Conservation (phyloP, 1,139 yeast genomes). For the Maudiozyma humilis region DNA sequence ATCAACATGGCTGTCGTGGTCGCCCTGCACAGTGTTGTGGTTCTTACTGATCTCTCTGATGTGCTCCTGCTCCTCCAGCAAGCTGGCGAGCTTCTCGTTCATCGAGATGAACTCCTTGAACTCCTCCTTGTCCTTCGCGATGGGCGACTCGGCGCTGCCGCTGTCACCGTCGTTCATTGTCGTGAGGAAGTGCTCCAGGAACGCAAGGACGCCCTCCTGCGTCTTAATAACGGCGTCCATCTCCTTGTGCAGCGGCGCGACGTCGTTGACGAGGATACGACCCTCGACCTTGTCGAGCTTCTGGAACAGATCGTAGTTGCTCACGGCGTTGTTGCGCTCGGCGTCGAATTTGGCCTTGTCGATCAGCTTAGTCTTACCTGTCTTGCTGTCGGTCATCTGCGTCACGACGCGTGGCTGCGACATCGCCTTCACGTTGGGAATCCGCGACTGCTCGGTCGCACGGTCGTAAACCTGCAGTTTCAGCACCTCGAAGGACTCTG, state of each 20-base stretch:
- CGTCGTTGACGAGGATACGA: constrained; percentile 30
- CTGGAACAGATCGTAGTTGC: constrained; percentile 24
- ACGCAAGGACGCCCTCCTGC: constrained; percentile 22
- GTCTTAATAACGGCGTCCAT: constrained; percentile 16
- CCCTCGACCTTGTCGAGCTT: constrained; percentile 31
- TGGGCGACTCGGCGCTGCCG: constrained; percentile 6
- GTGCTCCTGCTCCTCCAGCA: constrained; percentile 31
- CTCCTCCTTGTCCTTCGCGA: constrained; percentile 16
- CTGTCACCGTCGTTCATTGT: constrained; percentile 8
- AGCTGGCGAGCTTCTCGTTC: constrained; percentile 27
- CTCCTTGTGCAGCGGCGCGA: constrained; percentile 16
- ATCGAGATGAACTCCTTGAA: constrained; percentile 27
- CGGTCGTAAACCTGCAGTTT: constrained; percentile 46
- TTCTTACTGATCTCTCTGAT: constrained; percentile 26
- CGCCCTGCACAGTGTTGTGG: constrained; percentile 5
- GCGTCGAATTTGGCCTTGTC: constrained; percentile 23
- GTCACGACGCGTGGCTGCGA: constrained; percentile 37
- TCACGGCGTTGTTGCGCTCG: constrained; percentile 16
- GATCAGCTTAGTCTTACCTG: constrained; percentile 23
- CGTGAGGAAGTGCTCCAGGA: constrained; percentile 15
- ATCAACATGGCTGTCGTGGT: constrained; percentile 25
- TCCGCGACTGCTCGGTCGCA: constrained; percentile 44
- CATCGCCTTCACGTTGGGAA: constrained; percentile 49
- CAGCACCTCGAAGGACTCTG: constrained; percentile 54
- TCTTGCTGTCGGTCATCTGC: constrained; percentile 25